These are phyloP conservation scores for Malus hybrid DNA, from an alignment of 331 rosid species.

Conservation along the genomic window DNA sequence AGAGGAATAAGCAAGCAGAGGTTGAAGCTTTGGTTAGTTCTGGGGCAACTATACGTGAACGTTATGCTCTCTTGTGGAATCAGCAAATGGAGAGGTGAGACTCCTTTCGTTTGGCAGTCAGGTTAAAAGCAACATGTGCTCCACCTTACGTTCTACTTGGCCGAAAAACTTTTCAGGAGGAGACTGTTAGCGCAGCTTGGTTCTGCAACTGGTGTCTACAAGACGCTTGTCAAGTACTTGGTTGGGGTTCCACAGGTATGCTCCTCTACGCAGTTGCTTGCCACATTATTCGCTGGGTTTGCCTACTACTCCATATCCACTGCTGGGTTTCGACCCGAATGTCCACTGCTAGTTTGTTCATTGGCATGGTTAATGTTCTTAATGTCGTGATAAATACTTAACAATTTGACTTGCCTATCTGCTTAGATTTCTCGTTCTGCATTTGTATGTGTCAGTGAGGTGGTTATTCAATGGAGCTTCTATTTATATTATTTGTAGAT, in stretches of 20 bases:
- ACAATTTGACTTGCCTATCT: neutral
- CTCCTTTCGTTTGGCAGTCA: neutral
- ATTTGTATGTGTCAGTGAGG: neutral
- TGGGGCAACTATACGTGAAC: constrained; percentile 70
- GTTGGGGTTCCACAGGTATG: constrained; percentile 98
- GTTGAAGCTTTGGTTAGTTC: constrained; percentile 73
- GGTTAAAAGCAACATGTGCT: constrained; percentile 2
- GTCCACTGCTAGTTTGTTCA: neutral
- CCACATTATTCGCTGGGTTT: neutral
- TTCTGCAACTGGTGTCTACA: constrained; percentile 96
- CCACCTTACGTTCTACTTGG: constrained; percentile 19
- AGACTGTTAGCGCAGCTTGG: constrained; percentile 88
- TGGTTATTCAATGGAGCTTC: neutral
- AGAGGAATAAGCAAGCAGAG: constrained; percentile 92
- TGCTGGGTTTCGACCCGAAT: neutral
- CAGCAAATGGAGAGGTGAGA: constrained; percentile 95
- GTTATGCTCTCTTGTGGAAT: constrained; percentile 78
- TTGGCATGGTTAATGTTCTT: neutral
- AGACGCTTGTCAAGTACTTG: constrained; percentile 89
- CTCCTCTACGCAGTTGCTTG: neutral
- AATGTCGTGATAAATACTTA: neutral
- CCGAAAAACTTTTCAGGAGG: constrained; percentile 49
- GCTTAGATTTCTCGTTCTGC: neutral
- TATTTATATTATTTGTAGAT: constrained; percentile 3
- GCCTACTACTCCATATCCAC: constrained; percentile 1